Evolutionary conservation across 1,284 basidiomycete genomes (phyloP).

Genomic region (Boletus sp.): DNA sequence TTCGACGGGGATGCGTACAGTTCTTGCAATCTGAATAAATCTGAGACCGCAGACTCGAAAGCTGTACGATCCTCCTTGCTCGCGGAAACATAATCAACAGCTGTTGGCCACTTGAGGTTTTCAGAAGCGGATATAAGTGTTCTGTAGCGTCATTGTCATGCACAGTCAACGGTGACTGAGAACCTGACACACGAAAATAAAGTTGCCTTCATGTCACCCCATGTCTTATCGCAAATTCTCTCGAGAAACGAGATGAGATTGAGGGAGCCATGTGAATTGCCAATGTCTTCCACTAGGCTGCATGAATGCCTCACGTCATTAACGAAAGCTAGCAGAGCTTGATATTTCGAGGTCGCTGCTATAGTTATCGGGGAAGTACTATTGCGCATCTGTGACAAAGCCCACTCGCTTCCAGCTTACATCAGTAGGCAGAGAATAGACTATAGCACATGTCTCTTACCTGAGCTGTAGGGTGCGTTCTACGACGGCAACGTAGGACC

Average conservation of each 20-base stretch:
- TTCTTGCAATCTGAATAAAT: slow-evolving; percentile 74
- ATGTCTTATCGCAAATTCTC: slow-evolving; percentile 63
- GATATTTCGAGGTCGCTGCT: slow-evolving; percentile 57
- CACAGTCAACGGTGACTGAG: neutral
- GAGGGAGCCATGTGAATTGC: slow-evolving; percentile 39
- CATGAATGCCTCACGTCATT: slow-evolving; percentile 44
- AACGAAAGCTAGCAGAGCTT: slow-evolving; percentile 61
- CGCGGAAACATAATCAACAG: slow-evolving; percentile 60
- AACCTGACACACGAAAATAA: slow-evolving; percentile 58
- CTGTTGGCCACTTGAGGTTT: slow-evolving; percentile 77
- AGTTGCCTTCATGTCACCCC: slow-evolving; percentile 67
- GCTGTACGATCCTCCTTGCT: slow-evolving; percentile 49
- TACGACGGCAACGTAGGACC: slow-evolving; percentile 73
- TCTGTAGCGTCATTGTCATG: slow-evolving; percentile 38
- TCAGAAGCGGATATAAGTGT: slow-evolving; percentile 64
- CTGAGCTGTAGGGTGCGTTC: slow-evolving; percentile 71
- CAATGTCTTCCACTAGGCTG: slow-evolving; percentile 43
- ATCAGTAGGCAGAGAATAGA: slow-evolving; percentile 16
- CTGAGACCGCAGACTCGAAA: slow-evolving; percentile 75
- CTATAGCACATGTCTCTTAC: slow-evolving; percentile 44
- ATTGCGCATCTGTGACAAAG: slow-evolving; percentile 47
- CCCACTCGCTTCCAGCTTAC: slow-evolving; percentile 48
- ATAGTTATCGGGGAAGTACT: slow-evolving; percentile 41
- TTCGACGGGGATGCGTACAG: slow-evolving; percentile 52
- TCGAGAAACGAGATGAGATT: slow-evolving; percentile 60